Base-by-base conservation (phyloP, 1,284 basidiomycete species). In the Pseudozyma hubeiensis region DNA sequence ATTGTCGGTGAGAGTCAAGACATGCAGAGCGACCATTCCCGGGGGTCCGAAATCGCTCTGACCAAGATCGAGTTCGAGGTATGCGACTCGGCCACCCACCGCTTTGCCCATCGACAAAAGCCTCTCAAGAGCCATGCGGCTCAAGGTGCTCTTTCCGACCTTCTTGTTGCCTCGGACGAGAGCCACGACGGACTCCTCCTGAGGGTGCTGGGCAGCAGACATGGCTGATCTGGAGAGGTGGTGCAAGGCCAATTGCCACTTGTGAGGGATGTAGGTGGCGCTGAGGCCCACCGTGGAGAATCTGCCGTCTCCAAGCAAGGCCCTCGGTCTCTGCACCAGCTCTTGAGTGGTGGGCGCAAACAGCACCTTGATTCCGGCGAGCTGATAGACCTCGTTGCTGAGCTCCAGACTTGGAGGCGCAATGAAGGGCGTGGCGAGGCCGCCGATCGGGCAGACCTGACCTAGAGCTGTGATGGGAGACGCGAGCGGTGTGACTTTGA, bases 31-130 rank as follows among this genome's bases (percentile, higher is more conserved):
- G 4, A 97, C 91, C 84, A 92, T 88, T 0, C 94, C 95, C 0
- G 91, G 91, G 3, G 93, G 91, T 0, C 91, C 92, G 82, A 98
- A 97, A 84, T 98, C 94, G 8, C 93, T 92, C 85, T 99, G 96
- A 10, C 96, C 96, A 4, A 94, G 79, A 85, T 98, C 96, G 61
- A 92, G 92, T 81, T 98, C 95, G 7, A 99, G 88, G 84, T 90
- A 97, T 0, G 93, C 94, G 3, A 97, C 93, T 17, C 87, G 88
- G 24, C 66, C 59, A 8, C 58, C 66, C 11, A 87, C 87, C 83
- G 90, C 91, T 5, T 9, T 13, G 8, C 51, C 45, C 37, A 62
- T 86, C 30, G 84, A 85, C 11, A 92, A 84, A 19, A 97, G 85
- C 7, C 86, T 85, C 80, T 97, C 96, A n/a, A 92, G 82, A 3